Base-by-base conservation (phyloP, 1,139 yeast species). In the Diutina scorzettiae region DNA sequence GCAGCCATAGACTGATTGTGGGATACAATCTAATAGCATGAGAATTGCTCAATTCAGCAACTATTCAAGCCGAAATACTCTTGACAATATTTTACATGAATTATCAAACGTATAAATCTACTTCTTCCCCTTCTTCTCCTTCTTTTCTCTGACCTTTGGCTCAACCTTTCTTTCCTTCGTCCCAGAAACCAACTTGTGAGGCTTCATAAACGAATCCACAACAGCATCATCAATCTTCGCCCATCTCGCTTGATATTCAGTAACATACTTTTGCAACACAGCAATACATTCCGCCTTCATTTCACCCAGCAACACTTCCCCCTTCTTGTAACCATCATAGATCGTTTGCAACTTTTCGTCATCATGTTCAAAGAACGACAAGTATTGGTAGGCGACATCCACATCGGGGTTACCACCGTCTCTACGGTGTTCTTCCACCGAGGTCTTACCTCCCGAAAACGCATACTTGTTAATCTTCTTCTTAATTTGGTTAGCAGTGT, bases 391-490 rank as follows among this genome's bases (percentile, higher is more conserved):
- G 2, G 98, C 86, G 43, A 93, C 96, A 62, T 93, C 99, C 31
- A 89, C 81, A 50, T 91, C 97, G 41, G 96, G 94, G 59, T 91
- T 72, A 54, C 98, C 99, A 43, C 99, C 99, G 43, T 68, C 65
- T 57, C 70, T 68, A 60, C 95, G 78, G 63, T 93, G 99, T 54
- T 86, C 95, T 60, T 91, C 98, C 42, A 83, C 66, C 5, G 94
- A 74, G 42, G 77, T 82, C 58, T 78, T 76, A 48, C 99, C 99
- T 49, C 99, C 99, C 41, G 95, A 82, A 62, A 93, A 93, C 6
- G 97, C 98, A 58, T 86, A 83, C 62, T 89, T 91, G 69, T 93
- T 93, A 59, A 93, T 83, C 64, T 93, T 93, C 72, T 86, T 91
- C 60, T 84, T 82, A 51, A 93, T 83, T 65, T 84, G 89, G 60